A percentile compares a stretch with the other conserved stretches of the same genome.
Conservation (phyloP, 805 yeast genomes). For the Barnettozyma californica region DNA sequence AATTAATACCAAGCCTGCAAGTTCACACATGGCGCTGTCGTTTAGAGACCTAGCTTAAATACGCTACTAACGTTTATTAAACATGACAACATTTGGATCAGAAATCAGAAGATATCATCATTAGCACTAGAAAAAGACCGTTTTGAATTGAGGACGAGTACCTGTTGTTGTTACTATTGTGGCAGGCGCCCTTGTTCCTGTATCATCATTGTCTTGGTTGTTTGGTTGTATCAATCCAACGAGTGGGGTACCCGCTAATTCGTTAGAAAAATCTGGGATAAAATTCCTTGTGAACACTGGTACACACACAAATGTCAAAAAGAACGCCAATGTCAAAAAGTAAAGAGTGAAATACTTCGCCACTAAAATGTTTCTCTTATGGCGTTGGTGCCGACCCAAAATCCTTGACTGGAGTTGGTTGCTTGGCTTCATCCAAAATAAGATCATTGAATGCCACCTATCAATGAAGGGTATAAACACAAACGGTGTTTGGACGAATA, state of each 20-base stretch:
- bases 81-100: not conserved
- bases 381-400: slow-evolving; percentile 33
- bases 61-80: not conserved
- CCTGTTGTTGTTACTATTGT: slow-evolving; percentile 37
- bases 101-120: not conserved
- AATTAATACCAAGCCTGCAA: too few relatives aligned
- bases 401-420: slow-evolving; percentile 32
- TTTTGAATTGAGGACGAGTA: slow-evolving; percentile 27
- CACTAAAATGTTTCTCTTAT: slow-evolving; percentile 36
- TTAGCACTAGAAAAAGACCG: slow-evolving; percentile 19
- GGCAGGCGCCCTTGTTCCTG: slow-evolving; percentile 52
- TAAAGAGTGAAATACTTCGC: slow-evolving; percentile 43
- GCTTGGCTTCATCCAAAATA: slow-evolving; percentile 63
- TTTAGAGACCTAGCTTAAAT: too few relatives aligned
- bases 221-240: slow-evolving; percentile 55
- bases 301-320: slow-evolving; percentile 37
- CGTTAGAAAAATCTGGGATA: slow-evolving; percentile 23
- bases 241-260: slow-evolving; percentile 21
- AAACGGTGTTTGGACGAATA: slow-evolving; percentile 56
- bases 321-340: slow-evolving; percentile 33
- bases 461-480: slow-evolving; percentile 60
- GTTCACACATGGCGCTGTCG: too few relatives aligned
- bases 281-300: slow-evolving; percentile 40
- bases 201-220: slow-evolving; percentile 58
- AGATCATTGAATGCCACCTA: slow-evolving; percentile 58